A percentile compares a stretch with the other conserved stretches of the same genome.
phyloP scores from a whole-genome alignment of 805 yeast species.

The Starmerella powellii region DNA sequence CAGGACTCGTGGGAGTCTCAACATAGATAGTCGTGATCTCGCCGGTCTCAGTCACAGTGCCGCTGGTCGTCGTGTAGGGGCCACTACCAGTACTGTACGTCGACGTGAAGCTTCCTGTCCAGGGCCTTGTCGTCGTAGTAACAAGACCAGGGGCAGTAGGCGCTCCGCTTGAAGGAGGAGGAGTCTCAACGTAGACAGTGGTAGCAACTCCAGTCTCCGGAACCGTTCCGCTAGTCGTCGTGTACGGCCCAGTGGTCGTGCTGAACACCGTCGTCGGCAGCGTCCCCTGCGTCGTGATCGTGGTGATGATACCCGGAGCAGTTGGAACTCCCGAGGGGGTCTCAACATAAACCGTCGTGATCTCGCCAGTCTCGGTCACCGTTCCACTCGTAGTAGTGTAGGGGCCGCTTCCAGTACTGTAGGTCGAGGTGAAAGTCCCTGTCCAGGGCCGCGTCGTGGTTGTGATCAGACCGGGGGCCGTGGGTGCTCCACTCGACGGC shows the following conservation, averaged over 20 bases:
- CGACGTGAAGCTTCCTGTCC: too few species aligned
- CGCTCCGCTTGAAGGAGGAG: neutral
- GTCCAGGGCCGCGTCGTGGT: conserved; percentile 1
- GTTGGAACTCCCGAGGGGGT: neutral
- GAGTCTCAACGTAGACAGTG: neutral
- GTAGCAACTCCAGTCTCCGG: neutral
- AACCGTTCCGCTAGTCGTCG: neutral
- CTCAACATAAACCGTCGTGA: neutral
- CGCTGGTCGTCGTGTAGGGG: too few species aligned
- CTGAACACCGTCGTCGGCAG: neutral
- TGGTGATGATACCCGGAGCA: neutral
- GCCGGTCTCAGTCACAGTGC: too few species aligned
- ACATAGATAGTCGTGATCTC: too few species aligned
- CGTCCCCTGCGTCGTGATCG: neutral
- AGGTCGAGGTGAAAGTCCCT: neutral
- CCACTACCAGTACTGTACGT: too few species aligned
- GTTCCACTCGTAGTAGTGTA: neutral
- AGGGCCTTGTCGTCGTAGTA: too few species aligned
- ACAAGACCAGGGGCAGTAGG: too few species aligned
- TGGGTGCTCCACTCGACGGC: too few species aligned
- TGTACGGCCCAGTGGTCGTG: neutral
- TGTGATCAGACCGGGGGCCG: neutral
- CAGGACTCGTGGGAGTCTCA: too few species aligned
- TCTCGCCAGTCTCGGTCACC: neutral
- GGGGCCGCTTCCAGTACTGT: neutral